Base-by-base conservation (phyloP, 805 yeast species). In the Metschnikowia colocasiae region DNA sequence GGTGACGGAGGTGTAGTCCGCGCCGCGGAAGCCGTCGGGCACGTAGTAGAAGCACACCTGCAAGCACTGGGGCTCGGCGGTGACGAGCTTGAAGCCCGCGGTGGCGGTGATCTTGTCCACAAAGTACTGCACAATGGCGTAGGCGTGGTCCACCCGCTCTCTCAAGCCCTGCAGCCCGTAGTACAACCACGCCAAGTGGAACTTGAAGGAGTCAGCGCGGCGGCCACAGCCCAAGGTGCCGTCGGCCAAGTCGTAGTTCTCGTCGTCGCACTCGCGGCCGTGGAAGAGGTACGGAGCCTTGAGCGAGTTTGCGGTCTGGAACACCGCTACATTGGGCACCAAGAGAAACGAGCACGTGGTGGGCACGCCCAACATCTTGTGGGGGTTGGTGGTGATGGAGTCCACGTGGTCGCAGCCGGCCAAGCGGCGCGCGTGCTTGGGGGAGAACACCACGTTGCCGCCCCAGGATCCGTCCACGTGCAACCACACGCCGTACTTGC, bases 191-290 rank as follows among this genome's bases (percentile, higher is more conserved):
- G 86, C 81, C 60, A 88, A 62, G 62, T 84, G 87, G 58, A 88
- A 73, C 65, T 87, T 87, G 62, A 87, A 68, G 3, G 92, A 79
- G 62, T 88, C 96, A 0, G 94, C 81, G 46, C 96, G 75, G 55
- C 96, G 78, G 12, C 96, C 96, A 62, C 96, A 87, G 7, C 95
- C 95, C 91, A 88, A 83, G 2, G 96, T 88, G 12, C 94, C 95
- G 62, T 86, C 92, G 0, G 92, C 96, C 47, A 87, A 75, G 56
- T 87, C 96, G 59, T 71, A 85, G 62, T 78, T 81, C 22, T 78
- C 85, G 3, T 71, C 78, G n/a, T 67, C 63, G 47, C 73, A 72
- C 40, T 70, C 74, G 20, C 73, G 56, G 4, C 75, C 74, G 59
- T 87, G 96, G 75, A 87, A 87, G 36, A 87, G 67, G 60, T 87